Evolutionary conservation across 352 stramenopile genomes (phyloP), one percentile per base, ranked within the genome.

Genomic region (Aphanomyces stellatus): DNA sequence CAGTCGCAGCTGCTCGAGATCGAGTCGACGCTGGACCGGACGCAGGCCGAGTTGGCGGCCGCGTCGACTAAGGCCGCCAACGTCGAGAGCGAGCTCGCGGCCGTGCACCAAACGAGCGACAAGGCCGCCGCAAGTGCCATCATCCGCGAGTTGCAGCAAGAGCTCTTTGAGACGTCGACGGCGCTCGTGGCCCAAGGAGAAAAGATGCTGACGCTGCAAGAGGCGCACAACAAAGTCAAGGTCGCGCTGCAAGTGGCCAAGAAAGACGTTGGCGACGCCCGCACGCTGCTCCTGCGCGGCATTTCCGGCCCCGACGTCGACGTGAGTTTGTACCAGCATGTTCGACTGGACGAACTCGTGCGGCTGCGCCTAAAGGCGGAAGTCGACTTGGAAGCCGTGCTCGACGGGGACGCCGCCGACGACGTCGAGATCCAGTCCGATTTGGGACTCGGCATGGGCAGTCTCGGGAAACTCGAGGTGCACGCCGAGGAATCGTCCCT

Each of bases 161-260:
- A 89, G 42, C 69, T 93, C 25, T 90, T 87, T 65, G 34, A 74
- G 13, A 93, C 90, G 51, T 88, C 77, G 0, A 73, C 88, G 53
- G 81, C 90, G 69, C 79, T 91, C 24, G 81, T 93, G 10, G 68
- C 78, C 24, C 82, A 91, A 70, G 80, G 77, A 6, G 85, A 93
- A 66, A 90, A 87, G 53, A 77, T 87, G 37, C 40, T 93, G 17
- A 68, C 70, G 25, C 63, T 88, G 15, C 76, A 73, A 4, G 67
- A 77, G 13, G 69, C 71, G 25, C 71, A 79, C 13, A 78, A 87
- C 11, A 79, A 80, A 30, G 53, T 76, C 31, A 85, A 78, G 51
- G 27, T 49, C 2, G 70, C 85, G 46, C 66, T 80, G n/a, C 69
- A 75, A 25, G 70, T 77, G 22, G 69, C 87, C 30, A 76, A 75